phyloP scores from a whole-genome alignment of 1,284 basidiomycete genomes.

The Ceratobasidium sp. region DNA sequence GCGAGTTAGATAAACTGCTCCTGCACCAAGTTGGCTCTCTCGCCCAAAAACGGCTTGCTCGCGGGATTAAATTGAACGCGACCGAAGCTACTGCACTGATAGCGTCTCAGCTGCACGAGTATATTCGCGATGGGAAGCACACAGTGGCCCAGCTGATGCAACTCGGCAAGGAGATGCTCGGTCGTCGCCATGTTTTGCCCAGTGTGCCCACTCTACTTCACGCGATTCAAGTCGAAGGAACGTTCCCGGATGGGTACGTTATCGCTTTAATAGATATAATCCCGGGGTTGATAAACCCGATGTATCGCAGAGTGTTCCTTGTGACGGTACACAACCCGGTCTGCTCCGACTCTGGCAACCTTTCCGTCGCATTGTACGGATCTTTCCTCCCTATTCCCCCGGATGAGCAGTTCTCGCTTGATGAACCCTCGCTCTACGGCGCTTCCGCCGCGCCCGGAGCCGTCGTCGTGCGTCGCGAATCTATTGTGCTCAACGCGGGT shows the following conservation, averaged over 20 bases:
- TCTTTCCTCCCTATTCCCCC: slow-evolving; percentile 90
- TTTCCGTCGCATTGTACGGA: slow-evolving; percentile 88
- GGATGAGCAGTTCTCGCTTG: slow-evolving; percentile 72
- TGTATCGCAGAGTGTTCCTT: slow-evolving; percentile 82
- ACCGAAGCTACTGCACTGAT: slow-evolving; percentile 93
- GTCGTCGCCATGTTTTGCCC: slow-evolving; percentile 90
- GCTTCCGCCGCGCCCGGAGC: slow-evolving; percentile 78
- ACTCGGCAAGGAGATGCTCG: slow-evolving; percentile 89
- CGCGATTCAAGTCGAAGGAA: slow-evolving; percentile 93
- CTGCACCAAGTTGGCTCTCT: slow-evolving; percentile 79
- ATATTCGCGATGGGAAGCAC: slow-evolving; percentile 93
- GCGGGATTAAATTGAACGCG: slow-evolving; percentile 88
- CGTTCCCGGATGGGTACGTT: slow-evolving; percentile 83
- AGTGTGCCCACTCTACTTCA: slow-evolving; percentile 76
- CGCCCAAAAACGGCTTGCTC: slow-evolving; percentile 93
- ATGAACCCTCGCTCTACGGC: slow-evolving; percentile 65
- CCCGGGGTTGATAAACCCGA: slow-evolving; percentile 22
- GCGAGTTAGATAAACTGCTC: slow-evolving; percentile 60
- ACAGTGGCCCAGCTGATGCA: slow-evolving; percentile 93
- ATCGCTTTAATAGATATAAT: not conserved
- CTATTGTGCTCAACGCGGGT: slow-evolving; percentile 82
- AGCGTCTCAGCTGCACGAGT: slow-evolving; percentile 91
- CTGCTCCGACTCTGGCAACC: slow-evolving; percentile 83
- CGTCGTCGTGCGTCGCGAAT: slow-evolving; percentile 74
- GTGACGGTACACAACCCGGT: slow-evolving; percentile 96